Conservation (phyloP, 495 filamentous ascomycete species). For the Cladorrhinum samala region DNA sequence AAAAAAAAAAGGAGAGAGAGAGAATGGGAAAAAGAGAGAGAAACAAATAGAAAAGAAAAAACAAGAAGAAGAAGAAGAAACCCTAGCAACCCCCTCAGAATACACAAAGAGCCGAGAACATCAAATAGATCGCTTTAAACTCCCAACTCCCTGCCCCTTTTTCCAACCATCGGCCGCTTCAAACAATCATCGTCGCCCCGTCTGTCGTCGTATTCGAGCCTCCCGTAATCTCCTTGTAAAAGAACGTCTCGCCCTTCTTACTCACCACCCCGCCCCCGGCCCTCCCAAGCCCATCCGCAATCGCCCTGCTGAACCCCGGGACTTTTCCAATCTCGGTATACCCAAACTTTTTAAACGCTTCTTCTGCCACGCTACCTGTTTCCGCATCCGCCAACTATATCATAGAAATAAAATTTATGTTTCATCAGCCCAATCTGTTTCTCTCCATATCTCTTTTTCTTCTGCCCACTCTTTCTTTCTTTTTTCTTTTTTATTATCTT, state of each 20-base stretch:
- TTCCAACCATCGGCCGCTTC: too few species aligned
- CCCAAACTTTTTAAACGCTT: slow-evolving; percentile 29
- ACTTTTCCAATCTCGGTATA: slow-evolving; percentile 34
- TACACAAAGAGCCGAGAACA: too few species aligned
- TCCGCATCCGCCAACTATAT: slow-evolving; percentile 32
- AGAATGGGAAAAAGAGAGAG: not conserved
- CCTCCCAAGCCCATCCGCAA: slow-evolving; percentile 14
- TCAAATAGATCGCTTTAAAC: too few species aligned
- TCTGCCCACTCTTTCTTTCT: too few species aligned
- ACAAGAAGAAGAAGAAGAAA: not conserved
- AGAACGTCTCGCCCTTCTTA: slow-evolving; percentile 33
- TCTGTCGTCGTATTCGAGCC: not conserved
- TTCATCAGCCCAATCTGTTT: too few species aligned
- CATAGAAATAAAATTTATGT: too few species aligned
- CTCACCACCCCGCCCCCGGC: not conserved
- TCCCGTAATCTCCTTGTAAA: slow-evolving; percentile 34
- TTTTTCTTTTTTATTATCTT: too few species aligned
- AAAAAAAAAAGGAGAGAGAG: not conserved
- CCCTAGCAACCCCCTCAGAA: too few species aligned
- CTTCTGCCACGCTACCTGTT: slow-evolving; percentile 30
- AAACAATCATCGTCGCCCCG: too few species aligned
- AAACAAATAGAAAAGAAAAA: not conserved
- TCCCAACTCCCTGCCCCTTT: too few species aligned
- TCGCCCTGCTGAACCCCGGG: slow-evolving; percentile 27
- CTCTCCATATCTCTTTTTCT: too few species aligned